Evolutionary conservation across 257 asterid genomes (phyloP).

Genomic region (Fraxinus quadrangulata): DNA sequence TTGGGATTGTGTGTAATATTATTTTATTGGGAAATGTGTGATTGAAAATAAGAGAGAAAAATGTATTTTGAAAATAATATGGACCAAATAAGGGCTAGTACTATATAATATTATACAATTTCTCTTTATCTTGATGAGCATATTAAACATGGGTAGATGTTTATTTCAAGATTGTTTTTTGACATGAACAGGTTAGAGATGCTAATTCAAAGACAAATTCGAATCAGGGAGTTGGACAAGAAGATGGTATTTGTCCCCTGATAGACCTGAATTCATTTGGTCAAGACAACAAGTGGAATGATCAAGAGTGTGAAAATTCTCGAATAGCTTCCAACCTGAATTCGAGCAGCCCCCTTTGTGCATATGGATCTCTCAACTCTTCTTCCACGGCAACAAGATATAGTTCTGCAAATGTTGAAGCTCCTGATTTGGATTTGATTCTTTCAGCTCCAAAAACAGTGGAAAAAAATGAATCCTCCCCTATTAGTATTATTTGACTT

Average conservation of each 20-base stretch:
- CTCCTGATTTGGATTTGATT: constrained; percentile 55
- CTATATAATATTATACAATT: no score
- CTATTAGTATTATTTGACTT: constrained; percentile 41
- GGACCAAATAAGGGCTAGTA: no score
- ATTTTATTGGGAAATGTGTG: no score
- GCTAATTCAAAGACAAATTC: constrained; percentile 13
- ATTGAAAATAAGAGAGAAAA: no score
- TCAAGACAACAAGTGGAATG: constrained; percentile 5
- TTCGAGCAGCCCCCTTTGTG: constrained; percentile 22
- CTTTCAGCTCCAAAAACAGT: constrained; percentile 45
- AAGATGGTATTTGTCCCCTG: neutral
- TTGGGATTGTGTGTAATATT: no score
- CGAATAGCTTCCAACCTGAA: constrained; percentile 13
- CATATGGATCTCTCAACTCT: constrained; percentile 21
- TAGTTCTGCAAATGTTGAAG: constrained; percentile 6
- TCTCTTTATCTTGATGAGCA: no score
- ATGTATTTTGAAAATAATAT: no score
- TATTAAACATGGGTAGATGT: neutral
- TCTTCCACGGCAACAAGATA: neutral
- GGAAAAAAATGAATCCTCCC: constrained; percentile 30
- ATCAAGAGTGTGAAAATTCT: constrained; percentile 6
- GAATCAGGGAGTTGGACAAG: neutral
- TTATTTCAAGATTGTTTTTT: neutral
- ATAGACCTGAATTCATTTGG: constrained; percentile 43
- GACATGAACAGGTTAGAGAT: neutral